These are phyloP conservation scores for Geotrichum aggregatum DNA, from an alignment of 1,139 yeast species.

Conservation along the genomic window DNA sequence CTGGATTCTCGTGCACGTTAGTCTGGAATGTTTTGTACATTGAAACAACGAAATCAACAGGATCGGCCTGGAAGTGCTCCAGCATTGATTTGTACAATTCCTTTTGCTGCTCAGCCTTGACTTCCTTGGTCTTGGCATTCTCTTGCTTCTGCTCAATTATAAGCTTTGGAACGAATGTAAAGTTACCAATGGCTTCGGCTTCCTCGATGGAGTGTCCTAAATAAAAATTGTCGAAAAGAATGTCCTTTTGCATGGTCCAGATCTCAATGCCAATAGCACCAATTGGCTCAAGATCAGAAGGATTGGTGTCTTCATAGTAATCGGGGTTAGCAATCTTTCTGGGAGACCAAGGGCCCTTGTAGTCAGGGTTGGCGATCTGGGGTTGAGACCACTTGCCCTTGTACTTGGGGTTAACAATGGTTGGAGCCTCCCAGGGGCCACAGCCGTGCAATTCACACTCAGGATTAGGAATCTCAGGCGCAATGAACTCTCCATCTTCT, in stretches of 20 bases:
- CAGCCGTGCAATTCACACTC: constrained; percentile 68
- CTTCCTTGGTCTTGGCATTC: constrained; percentile 37
- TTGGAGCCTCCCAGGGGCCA: constrained; percentile 67
- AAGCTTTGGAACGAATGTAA: constrained; percentile 62
- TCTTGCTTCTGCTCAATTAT: constrained; percentile 48
- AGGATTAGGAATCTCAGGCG: constrained; percentile 71
- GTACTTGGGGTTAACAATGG: constrained; percentile 62
- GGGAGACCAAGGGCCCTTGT: constrained; percentile 78
- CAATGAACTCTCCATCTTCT: constrained; percentile 79
- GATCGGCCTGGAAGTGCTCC: constrained; percentile 38
- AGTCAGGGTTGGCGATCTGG: constrained; percentile 63
- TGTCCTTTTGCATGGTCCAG: constrained; percentile 78
- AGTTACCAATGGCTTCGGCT: constrained; percentile 81
- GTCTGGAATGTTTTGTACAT: constrained; percentile 35
- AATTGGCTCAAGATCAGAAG: constrained; percentile 61
- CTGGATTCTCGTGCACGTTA: constrained; percentile 35
- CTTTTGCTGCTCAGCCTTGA: constrained; percentile 30
- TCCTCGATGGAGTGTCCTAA: constrained; percentile 76
- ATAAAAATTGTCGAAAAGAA: constrained; percentile 78
- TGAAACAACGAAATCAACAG: constrained; percentile 36
- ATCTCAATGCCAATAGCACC: constrained; percentile 86
- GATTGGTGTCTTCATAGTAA: constrained; percentile 55
- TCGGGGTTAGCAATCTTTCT: constrained; percentile 62
- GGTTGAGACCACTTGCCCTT: constrained; percentile 78
- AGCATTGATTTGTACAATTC: constrained; percentile 25